Conservation (phyloP, 2,329 filamentous ascomycete species). For the Lecanicillium sp. region DNA sequence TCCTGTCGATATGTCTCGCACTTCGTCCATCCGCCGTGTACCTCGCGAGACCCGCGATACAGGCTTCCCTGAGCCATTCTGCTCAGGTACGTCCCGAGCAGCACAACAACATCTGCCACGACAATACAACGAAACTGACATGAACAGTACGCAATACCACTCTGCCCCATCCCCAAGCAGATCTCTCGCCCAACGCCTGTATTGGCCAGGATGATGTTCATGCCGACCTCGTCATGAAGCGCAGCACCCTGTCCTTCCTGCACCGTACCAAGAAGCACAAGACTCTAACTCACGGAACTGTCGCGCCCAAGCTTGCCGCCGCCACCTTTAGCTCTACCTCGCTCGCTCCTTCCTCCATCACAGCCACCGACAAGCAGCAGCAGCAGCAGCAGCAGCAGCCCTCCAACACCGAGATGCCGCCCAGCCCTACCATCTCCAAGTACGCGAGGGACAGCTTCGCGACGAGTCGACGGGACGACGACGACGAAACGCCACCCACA, state of each 20-base stretch:
- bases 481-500: constrained; percentile 31
- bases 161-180: constrained; percentile 55
- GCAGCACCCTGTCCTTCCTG: constrained; percentile 40
- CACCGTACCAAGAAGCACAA: constrained; percentile 31
- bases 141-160: constrained; percentile 50
- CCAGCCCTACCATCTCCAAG: constrained; percentile 28
- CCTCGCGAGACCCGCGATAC: constrained; percentile 35
- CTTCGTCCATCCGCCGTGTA: not conserved
- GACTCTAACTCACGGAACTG: constrained; percentile 41
- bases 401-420: constrained; percentile 8
- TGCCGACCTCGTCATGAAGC: constrained; percentile 34
- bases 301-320: constrained; percentile 30
- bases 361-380: constrained; percentile 18
- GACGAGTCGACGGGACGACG: constrained; percentile 19
- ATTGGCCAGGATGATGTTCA: constrained; percentile 51
- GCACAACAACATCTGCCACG: not conserved
- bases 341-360: constrained; percentile 21
- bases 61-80: constrained; percentile 47
- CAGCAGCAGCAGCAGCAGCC: constrained; percentile 19
- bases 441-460: constrained; percentile 35
- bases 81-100: constrained; percentile 29
- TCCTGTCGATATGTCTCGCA: constrained; percentile 1
- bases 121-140: constrained; percentile 1
- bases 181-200: constrained; percentile 49
- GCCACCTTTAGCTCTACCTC: constrained; percentile 29